Base-by-base conservation (phyloP, 306 rosid species). In the Carpinus fangiana region DNA sequence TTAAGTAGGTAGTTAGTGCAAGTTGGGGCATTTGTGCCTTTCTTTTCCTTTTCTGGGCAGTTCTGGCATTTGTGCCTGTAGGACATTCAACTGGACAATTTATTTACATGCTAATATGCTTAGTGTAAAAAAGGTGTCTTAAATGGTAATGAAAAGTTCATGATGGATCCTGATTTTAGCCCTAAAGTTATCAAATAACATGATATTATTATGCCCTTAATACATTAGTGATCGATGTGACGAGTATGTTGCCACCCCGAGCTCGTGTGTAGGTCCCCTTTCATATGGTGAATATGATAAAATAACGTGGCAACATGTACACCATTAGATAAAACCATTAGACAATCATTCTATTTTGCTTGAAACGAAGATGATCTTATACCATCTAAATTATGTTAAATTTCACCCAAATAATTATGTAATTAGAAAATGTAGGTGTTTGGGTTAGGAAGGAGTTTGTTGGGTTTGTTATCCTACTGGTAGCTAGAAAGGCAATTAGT, bases 381-480 rank as follows among this genome's bases (percentile, higher is more conserved):
- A 3, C 43, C 43, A 41, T 41, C 45, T 41, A 41, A 41, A 48
- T 11, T 48, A 1, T 47, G 0, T 47, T 11, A 8, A 47, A 47
- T 47, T 2, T 47, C 51, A 47, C 51, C 51, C 51, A 47, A 41
- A 48, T 48, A 48, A 66, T 52, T 21, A 12, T 13, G 13, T 13
- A 12, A 4, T 11, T 26, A 79, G 3, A 59, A 59, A n/a, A 51
- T n/a, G 2, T 62, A 2, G 45, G 41, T 18, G 59, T 60, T 71
- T 3, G 55, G 6, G 13, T 18, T 66, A 18, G 73, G 9, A 43
- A 52, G 47, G 72, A 74, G 77, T 51, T 71, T 52, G 86, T 79
- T 66, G 83, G 43, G 48, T 69, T 12, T 12, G 46, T 68, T 26
- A 73, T 31, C 73, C 21, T 1, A 21, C 55, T 45, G 9, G 26